A percentile compares a stretch with the other conserved stretches of the same genome.
Evolutionary conservation across 139 green algal species (phyloP).

Genomic region (Microglena sp.): DNA sequence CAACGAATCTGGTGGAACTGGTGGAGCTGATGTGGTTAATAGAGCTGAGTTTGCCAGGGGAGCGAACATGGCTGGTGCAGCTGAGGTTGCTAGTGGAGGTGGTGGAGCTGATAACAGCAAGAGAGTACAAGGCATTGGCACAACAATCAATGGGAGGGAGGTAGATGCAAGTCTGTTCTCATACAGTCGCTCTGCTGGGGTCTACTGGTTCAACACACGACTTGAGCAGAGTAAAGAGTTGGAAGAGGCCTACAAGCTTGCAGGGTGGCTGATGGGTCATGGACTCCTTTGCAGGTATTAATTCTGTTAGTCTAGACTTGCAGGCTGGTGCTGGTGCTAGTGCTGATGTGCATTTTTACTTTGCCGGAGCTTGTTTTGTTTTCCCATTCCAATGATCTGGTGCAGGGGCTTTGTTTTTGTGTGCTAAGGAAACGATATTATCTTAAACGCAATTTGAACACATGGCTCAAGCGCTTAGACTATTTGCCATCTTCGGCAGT

Average conservation of each 20-base stretch:
- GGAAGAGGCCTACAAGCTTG: conserved; percentile 7
- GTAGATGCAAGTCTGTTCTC: conserved; percentile 18
- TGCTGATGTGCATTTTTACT: no score
- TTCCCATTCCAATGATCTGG: no score
- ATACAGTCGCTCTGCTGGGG: conserved; percentile 24
- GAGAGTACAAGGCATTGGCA: neutral
- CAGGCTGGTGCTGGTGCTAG: no score
- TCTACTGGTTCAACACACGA: conserved; percentile 42
- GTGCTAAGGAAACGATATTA: no score
- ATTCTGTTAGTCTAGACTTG: no score
- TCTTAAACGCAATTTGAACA: no score
- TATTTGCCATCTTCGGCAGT: no score
- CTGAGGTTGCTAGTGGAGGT: neutral
- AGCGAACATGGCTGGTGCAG: neutral
- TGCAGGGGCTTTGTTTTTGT: no score
- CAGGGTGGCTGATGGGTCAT: conserved; percentile 46
- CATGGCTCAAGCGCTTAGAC: no score
- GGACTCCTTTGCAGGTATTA: conserved; percentile 33
- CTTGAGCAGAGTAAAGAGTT: conserved; percentile 6
- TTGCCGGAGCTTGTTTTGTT: no score
- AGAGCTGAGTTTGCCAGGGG: no score
- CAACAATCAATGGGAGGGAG: no score
- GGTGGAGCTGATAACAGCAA: neutral
- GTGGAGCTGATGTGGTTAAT: neutral
- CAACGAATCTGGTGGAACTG: neutral